Evolutionary conservation across 306 rosid species (phyloP).

Genomic region (Glycine latifolia): DNA sequence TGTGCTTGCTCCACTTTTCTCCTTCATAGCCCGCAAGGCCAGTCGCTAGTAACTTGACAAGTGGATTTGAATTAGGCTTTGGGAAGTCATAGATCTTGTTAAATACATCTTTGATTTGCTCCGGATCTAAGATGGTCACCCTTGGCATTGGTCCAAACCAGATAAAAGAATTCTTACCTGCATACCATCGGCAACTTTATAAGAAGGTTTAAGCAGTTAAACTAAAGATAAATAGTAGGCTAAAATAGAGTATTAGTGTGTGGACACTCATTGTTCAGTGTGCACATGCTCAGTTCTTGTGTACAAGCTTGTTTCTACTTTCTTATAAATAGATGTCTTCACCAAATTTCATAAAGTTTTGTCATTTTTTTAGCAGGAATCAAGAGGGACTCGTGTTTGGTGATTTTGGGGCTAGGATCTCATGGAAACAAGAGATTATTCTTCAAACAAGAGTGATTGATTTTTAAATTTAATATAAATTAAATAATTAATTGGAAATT

Average conservation of each 20-base stretch:
- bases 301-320: too few species aligned
- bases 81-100: background rate
- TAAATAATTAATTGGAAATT: too few species aligned
- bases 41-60: background rate
- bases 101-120: constrained; percentile 8
- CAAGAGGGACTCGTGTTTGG: background rate
- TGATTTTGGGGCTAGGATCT: background rate
- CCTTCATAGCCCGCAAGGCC: constrained; percentile 9
- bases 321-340: background rate
- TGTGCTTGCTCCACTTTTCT: constrained; percentile 36
- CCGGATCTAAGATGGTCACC: constrained; percentile 35
- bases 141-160: constrained; percentile 44
- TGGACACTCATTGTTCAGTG: background rate
- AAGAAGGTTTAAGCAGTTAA: too few species aligned
- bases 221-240: too few species aligned
- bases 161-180: constrained; percentile 31
- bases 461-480: too few species aligned
- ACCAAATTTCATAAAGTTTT: background rate
- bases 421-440: background rate
- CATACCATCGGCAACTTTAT: background rate
- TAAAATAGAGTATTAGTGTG: background rate
- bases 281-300: background rate
- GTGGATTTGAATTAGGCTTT: background rate
- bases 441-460: background rate
- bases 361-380: background rate